These are phyloP conservation scores for Trichoderma erinaceum DNA, from an alignment of 495 filamentous ascomycete genomes.

Conservation along the genomic window DNA sequence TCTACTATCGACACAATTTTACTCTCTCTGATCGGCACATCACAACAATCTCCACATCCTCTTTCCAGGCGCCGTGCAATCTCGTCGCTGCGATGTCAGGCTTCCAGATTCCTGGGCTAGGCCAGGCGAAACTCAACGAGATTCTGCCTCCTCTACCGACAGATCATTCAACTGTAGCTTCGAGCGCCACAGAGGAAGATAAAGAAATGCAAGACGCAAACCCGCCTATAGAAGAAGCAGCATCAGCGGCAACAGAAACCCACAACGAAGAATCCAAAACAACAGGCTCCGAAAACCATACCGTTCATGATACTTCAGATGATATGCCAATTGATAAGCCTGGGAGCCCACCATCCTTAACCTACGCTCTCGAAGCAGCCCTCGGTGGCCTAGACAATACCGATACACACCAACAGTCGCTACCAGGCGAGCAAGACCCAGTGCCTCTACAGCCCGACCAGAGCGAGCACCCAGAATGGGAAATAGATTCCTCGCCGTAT, in stretches of 20 bases:
- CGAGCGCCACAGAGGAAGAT: slow-evolving; percentile 16
- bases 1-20: no score
- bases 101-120: slow-evolving; percentile 38
- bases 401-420: background rate
- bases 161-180: slow-evolving; percentile 21
- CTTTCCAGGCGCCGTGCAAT: background rate
- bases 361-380: slow-evolving; percentile 41
- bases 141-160: slow-evolving; percentile 23
- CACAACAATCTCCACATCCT: background rate
- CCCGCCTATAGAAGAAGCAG: background rate
- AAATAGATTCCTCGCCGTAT: slow-evolving; percentile 58
- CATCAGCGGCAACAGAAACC: background rate
- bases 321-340: background rate
- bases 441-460: slow-evolving; percentile 3
- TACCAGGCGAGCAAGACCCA: background rate
- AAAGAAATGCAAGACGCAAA: slow-evolving; percentile 8
- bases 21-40: background rate
- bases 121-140: slow-evolving; percentile 27
- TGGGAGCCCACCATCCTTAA: slow-evolving; percentile 23
- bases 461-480: slow-evolving; percentile 40
- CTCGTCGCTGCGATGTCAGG: slow-evolving; percentile 38
- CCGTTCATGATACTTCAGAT: slow-evolving; percentile 3
- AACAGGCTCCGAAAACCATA: background rate
- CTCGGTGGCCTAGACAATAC: slow-evolving; percentile 20
- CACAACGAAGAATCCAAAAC: background rate